A percentile compares a stretch with the other conserved stretches of the same genome.
These are phyloP conservation scores for Gleditsia sinensis DNA, from an alignment of 306 rosid species.

Conservation along the genomic window DNA sequence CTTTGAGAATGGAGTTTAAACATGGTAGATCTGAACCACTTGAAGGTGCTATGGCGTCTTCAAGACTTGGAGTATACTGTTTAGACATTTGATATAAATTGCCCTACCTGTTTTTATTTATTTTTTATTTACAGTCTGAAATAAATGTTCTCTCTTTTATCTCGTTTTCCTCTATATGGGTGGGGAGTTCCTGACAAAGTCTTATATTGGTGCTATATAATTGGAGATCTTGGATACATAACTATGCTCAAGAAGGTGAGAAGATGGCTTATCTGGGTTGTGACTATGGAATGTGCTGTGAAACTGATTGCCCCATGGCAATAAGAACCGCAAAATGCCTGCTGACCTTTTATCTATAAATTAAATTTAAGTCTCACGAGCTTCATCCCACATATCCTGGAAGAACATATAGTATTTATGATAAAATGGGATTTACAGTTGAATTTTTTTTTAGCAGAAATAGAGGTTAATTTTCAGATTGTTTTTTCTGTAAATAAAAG, in stretches of 20 bases:
- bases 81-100: neutral
- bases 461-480: neutral
- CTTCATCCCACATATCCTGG: neutral
- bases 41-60: neutral
- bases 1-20: neutral
- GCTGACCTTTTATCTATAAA: neutral
- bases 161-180: neutral
- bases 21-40: neutral
- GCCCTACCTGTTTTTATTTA: neutral
- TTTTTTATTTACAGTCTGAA: neutral
- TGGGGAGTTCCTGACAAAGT: neutral
- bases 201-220: neutral
- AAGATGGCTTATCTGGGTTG: neutral
- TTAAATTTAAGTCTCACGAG: neutral
- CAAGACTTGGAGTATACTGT: neutral
- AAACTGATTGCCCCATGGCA: neutral
- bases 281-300: no score
- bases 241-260: neutral
- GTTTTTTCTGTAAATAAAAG: neutral
- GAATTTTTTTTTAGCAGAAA: neutral
- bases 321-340: neutral
- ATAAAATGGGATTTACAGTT: neutral
- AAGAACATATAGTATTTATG: neutral
- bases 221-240: neutral
- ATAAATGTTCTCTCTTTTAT: neutral